These are phyloP conservation scores for Arachis monticola DNA, from an alignment of 331 rosid genomes.

Conservation along the genomic window DNA sequence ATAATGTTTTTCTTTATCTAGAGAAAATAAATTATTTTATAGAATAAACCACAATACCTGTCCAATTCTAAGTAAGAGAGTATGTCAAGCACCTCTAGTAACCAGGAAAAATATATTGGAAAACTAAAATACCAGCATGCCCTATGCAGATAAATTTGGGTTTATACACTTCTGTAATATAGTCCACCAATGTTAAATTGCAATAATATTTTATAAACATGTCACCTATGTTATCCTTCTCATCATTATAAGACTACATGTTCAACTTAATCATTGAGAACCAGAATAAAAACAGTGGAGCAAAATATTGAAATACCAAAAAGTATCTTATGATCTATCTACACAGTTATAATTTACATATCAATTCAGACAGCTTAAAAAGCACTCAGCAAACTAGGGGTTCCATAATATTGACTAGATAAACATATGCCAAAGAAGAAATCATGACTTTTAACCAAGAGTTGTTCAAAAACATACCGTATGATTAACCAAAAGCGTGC, in stretches of 20 bases:
- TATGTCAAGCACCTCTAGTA: constrained; percentile 14
- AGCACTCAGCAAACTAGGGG: constrained; percentile 6
- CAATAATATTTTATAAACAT: not conserved
- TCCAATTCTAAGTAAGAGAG: constrained; percentile 6
- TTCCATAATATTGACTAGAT: not conserved
- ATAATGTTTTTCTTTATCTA: too few relatives aligned
- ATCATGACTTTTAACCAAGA: not conserved
- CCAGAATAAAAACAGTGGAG: not conserved
- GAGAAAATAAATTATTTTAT: not conserved
- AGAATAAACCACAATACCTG: not conserved
- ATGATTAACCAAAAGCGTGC: constrained; percentile 72
- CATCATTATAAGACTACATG: not conserved
- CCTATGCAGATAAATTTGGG: not conserved
- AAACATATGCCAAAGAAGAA: not conserved
- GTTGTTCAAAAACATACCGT: constrained; percentile 47
- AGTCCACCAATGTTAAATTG: constrained; percentile 15
- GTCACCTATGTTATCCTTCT: not conserved
- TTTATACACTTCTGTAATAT: constrained; percentile 9
- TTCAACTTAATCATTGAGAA: not conserved
- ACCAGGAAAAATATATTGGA: constrained; percentile 1
- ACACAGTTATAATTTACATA: not conserved
- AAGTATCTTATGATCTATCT: not conserved
- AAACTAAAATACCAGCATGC: constrained; percentile 9
- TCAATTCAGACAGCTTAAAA: constrained; percentile 23
- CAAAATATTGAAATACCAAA: not conserved